Conservation (phyloP, 371 early-diverging fungal genomes). For the Rhizopus delemar region DNA sequence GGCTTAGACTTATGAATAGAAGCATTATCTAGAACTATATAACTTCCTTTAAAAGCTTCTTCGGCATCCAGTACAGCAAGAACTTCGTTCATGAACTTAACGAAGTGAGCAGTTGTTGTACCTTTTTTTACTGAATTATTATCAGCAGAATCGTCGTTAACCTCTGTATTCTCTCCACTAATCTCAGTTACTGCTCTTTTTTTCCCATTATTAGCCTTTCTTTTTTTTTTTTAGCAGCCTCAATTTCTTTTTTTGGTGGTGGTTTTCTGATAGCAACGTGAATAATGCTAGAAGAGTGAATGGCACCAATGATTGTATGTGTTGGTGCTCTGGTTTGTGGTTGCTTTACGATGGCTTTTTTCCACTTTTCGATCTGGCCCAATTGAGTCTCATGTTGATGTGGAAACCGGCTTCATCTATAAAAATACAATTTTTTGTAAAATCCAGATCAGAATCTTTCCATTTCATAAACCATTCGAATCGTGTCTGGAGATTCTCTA, state of each 20-base stretch:
- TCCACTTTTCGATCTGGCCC: constrained; percentile 9
- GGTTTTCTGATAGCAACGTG: constrained; percentile 18
- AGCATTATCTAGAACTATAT: constrained; percentile 13
- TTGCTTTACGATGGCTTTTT: constrained; percentile 11
- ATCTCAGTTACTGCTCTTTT: constrained; percentile 14
- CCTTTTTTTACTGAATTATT: constrained; percentile 13
- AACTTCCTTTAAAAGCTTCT: constrained; percentile 13
- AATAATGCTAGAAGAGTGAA: constrained; percentile 15
- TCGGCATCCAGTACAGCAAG: constrained; percentile 16
- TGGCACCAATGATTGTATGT: constrained; percentile 19
- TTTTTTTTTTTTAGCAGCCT: constrained; percentile 7
- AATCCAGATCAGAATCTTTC: constrained; percentile 19
- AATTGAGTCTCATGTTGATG: constrained; percentile 15
- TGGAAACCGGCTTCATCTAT: constrained; percentile 22
- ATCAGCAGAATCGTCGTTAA: constrained; percentile 13
- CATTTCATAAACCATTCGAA: constrained; percentile 19
- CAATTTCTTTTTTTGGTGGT: constrained; percentile 12
- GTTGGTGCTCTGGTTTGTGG: constrained; percentile 15
- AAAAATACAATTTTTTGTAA: constrained; percentile 22
- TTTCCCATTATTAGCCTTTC: constrained; percentile 15
- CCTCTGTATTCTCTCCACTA: constrained; percentile 17
- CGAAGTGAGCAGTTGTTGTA: constrained; percentile 19
- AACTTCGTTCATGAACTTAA: constrained; percentile 18
- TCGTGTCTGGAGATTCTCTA: constrained; percentile 7
- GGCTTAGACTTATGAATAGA: constrained; percentile 15